Conservation (phyloP, 2,329 filamentous ascomycete species). For the Gnomoniopsis smithogilvyi region DNA sequence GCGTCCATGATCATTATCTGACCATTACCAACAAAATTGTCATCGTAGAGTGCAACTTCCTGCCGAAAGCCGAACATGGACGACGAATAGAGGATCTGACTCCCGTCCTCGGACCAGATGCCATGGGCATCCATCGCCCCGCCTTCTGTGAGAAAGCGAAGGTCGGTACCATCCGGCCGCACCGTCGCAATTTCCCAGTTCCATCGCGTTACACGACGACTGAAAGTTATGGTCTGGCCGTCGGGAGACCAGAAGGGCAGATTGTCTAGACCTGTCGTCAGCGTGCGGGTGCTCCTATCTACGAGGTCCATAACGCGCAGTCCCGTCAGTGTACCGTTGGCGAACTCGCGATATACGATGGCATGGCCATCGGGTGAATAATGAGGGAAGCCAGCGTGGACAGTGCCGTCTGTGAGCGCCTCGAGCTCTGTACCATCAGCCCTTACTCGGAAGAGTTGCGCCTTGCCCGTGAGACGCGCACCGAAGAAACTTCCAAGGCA, state of each 20-base stretch:
- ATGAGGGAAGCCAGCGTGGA: constrained; percentile 36
- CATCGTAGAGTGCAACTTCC: constrained; percentile 36
- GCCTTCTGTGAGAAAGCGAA: constrained; percentile 30
- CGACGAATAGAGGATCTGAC: constrained; percentile 33
- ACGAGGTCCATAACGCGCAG: constrained; percentile 15
- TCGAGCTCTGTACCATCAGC: constrained; percentile 17
- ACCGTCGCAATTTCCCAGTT: constrained; percentile 35
- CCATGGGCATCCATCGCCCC: constrained; percentile 40
- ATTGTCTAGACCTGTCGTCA: constrained; percentile 35
- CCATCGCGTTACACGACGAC: constrained; percentile 22
- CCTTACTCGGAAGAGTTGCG: not conserved
- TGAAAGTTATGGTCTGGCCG: constrained; percentile 34
- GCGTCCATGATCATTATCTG: constrained; percentile 40
- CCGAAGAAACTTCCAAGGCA: not conserved
- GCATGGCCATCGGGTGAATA: constrained; percentile 33
- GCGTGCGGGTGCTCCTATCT: constrained; percentile 3
- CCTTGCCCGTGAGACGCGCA: not conserved
- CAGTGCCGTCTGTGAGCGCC: constrained; percentile 27
- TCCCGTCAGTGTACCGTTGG: not conserved
- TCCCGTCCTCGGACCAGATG: constrained; percentile 37
- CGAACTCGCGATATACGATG: constrained; percentile 29
- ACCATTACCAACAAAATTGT: constrained; percentile 41
- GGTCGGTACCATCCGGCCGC: constrained; percentile 33
- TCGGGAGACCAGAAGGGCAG: constrained; percentile 35
- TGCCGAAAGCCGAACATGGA: constrained; percentile 41